phyloP scores from a whole-genome alignment of 1,139 yeast genomes.

The Hansenula sp. region DNA sequence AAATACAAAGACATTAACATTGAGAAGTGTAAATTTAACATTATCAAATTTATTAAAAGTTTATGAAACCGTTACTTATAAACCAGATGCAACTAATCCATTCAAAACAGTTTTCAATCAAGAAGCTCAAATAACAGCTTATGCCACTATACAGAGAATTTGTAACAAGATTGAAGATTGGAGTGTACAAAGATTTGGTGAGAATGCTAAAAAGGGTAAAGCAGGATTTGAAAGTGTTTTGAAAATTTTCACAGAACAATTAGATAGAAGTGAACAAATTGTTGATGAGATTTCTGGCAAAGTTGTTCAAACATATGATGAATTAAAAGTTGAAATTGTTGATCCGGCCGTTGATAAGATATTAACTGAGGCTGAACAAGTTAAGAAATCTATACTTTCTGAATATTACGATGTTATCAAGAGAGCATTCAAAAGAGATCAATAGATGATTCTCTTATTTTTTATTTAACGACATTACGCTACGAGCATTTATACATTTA shows the following conservation, averaged over 20 bases:
- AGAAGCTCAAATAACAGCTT: slow-evolving; percentile 86
- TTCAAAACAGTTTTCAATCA: slow-evolving; percentile 64
- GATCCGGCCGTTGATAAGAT: slow-evolving; percentile 19
- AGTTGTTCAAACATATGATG: slow-evolving; percentile 27
- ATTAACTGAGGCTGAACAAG: slow-evolving; percentile 11
- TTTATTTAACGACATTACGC: not conserved
- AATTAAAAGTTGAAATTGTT: slow-evolving; percentile 17
- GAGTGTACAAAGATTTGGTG: slow-evolving; percentile 84
- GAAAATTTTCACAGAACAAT: slow-evolving; percentile 44
- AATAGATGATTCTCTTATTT: not conserved
- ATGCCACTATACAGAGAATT: slow-evolving; percentile 60
- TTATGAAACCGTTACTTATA: slow-evolving; percentile 77
- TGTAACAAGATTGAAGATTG: slow-evolving; percentile 89
- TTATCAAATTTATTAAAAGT: slow-evolving; percentile 75
- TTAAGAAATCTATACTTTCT: slow-evolving; percentile 25
- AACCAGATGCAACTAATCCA: slow-evolving; percentile 58
- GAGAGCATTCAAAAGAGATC: slow-evolving; percentile 25
- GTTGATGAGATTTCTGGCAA: slow-evolving; percentile 25
- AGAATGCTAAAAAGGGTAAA: slow-evolving; percentile 80
- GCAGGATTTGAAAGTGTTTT: slow-evolving; percentile 81
- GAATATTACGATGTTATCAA: slow-evolving; percentile 26
- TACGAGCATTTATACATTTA: no score
- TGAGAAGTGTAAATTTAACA: slow-evolving; percentile 87
- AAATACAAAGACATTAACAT: slow-evolving; percentile 52
- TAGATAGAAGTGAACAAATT: slow-evolving; percentile 38